Percentiles rank a stretch among this genome's conserved stretches.
These are phyloP conservation scores for Mycena rebaudengoi DNA, from an alignment of 768 basidiomycete species.

Conservation along the genomic window DNA sequence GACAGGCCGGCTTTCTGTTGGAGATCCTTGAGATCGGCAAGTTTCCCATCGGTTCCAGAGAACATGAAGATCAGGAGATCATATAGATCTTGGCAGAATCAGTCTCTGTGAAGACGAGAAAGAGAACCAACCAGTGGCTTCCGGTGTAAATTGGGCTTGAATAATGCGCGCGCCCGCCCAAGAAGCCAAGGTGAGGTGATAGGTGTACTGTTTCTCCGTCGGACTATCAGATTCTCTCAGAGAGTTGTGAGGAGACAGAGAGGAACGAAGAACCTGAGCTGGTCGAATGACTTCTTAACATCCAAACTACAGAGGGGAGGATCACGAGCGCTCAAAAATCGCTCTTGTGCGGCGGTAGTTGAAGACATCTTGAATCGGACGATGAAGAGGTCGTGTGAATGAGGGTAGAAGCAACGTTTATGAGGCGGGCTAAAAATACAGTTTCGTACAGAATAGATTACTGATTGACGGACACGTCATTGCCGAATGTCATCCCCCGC, in stretches of 20 bases:
- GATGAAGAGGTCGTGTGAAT: no score
- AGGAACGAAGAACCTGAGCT: constrained; percentile 64
- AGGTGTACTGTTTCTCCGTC: constrained; percentile 82
- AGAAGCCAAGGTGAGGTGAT: constrained; percentile 72
- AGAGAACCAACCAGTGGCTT: constrained; percentile 51
- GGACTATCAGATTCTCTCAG: constrained; percentile 48
- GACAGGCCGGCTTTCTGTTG: constrained; percentile 62
- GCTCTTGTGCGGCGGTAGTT: constrained; percentile 52
- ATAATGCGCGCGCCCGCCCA: constrained; percentile 90
- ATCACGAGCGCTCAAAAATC: constrained; percentile 77
- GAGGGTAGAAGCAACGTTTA: no score
- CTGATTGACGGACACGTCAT: no score
- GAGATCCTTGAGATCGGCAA: constrained; percentile 64
- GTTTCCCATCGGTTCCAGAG: constrained; percentile 59
- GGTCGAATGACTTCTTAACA: constrained; percentile 73
- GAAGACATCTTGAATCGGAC: constrained; percentile 20
- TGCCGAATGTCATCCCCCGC: no score
- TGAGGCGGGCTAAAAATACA: no score
- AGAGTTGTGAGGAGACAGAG: constrained; percentile 7
- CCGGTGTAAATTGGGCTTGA: constrained; percentile 83
- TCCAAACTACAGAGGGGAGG: constrained; percentile 82
- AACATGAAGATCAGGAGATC: constrained; percentile 78
- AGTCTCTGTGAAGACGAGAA: not conserved
- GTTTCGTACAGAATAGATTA: no score
- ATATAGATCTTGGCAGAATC: constrained; percentile 60